phyloP scores from a whole-genome alignment of 345 rosid species.

The Acer campestre region DNA sequence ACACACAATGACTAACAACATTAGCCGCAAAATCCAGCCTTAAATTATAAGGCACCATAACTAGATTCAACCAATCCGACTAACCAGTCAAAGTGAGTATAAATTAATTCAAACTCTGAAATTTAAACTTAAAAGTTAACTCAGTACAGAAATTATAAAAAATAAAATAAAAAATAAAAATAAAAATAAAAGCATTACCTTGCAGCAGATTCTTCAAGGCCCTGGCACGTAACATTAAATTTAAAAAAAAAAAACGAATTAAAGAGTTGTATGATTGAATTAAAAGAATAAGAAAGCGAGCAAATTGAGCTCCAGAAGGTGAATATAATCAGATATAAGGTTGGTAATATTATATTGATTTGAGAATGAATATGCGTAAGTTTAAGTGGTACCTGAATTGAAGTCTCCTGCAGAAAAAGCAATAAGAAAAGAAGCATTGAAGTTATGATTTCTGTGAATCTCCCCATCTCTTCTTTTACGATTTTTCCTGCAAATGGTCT shows the following conservation, averaged over 20 bases:
- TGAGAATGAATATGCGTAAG: background rate
- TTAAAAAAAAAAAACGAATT: background rate
- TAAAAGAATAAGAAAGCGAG: background rate
- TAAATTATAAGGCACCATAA: background rate
- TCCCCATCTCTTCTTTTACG: slow-evolving; percentile 6
- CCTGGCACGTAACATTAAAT: slow-evolving; percentile 28
- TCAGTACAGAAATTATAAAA: background rate
- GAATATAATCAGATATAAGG: slow-evolving; percentile 1
- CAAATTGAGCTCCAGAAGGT: background rate
- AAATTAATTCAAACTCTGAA: background rate
- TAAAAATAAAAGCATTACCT: slow-evolving; percentile 35
- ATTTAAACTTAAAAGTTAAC: background rate
- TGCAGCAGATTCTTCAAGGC: slow-evolving; percentile 30
- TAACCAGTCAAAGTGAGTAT: background rate
- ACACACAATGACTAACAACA: slow-evolving; percentile 16
- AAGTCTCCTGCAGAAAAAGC: background rate
- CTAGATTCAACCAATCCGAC: background rate
- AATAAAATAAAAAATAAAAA: too few species aligned
- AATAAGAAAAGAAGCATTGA: background rate
- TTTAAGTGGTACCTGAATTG: background rate
- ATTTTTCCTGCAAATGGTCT: background rate
- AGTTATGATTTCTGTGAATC: background rate
- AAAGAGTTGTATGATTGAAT: background rate
- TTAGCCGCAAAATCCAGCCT: background rate
- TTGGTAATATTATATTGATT: background rate